These are phyloP conservation scores for Epichloe bromicola DNA, from an alignment of 2,329 filamentous ascomycete genomes.

Conservation along the genomic window DNA sequence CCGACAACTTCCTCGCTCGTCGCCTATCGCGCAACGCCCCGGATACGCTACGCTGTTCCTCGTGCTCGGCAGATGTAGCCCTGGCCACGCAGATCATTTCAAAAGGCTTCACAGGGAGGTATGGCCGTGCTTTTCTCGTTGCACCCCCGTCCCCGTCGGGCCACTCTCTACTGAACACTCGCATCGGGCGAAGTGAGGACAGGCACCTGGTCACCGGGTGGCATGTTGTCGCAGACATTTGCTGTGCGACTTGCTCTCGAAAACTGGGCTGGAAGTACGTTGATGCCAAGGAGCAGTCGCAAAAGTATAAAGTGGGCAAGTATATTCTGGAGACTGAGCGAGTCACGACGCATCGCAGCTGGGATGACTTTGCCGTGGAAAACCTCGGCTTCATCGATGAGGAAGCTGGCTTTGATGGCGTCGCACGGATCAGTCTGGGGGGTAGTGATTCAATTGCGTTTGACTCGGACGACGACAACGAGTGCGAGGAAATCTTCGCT, in stretches of 20 bases:
- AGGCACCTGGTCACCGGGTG: conserved; percentile 48
- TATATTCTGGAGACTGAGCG: conserved; percentile 52
- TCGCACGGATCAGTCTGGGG: neutral
- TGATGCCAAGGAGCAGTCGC: conserved; percentile 43
- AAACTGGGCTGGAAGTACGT: conserved; percentile 58
- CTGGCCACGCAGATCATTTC: conserved; percentile 48
- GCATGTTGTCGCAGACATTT: conserved; percentile 52
- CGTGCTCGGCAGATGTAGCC: conserved; percentile 48
- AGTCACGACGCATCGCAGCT: conserved; percentile 37
- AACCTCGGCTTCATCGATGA: conserved; percentile 5
- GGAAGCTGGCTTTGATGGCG: conserved; percentile 2
- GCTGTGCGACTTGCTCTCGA: conserved; percentile 39
- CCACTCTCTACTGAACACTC: conserved; percentile 38
- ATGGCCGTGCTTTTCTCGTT: conserved; percentile 51
- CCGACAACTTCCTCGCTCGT: neutral
- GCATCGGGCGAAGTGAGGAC: conserved; percentile 39
- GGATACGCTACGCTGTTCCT: conserved; percentile 44
- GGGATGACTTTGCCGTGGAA: conserved; percentile 27
- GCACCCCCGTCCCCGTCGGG: conserved; percentile 21
- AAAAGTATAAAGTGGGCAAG: conserved; percentile 57
- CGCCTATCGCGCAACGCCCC: conserved; percentile 32
- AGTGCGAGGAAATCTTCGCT: conserved; percentile 52
- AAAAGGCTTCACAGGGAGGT: conserved; percentile 53
- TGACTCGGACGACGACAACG: conserved; percentile 52
- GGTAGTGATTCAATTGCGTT: conserved; percentile 32